Evolutionary conservation across 1,284 basidiomycete species (phyloP).

Genomic region (Melampsora abietis-canadensis): DNA sequence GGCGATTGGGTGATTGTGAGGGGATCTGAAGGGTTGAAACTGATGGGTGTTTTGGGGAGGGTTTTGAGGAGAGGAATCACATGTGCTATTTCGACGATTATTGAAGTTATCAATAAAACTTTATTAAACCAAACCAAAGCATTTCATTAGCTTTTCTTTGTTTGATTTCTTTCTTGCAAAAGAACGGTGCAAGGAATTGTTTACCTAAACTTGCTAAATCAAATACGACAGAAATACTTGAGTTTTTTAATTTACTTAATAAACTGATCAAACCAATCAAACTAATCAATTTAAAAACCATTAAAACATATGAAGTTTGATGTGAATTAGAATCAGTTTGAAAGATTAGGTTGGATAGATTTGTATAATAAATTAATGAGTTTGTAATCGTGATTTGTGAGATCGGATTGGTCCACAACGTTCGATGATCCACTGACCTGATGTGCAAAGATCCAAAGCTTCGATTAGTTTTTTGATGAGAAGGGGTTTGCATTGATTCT

Average conservation of each 20-base stretch:
- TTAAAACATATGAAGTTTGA: not conserved
- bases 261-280: not conserved
- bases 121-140: not conserved
- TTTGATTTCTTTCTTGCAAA: too few species aligned
- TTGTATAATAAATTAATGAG: not conserved
- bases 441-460: too few species aligned
- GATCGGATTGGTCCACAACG: not conserved
- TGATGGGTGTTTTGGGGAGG: not conserved
- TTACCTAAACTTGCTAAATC: slow-evolving; percentile 5
- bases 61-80: not conserved
- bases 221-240: not conserved
- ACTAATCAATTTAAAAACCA: not conserved
- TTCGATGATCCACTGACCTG: slow-evolving; percentile 1
- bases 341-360: not conserved
- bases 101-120: not conserved
- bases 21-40: not conserved
- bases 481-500: too few species aligned
- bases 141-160: not conserved
- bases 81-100: not conserved
- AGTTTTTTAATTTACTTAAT: not conserved
- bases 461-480: too few species aligned
- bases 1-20: not conserved
- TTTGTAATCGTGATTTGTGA: not conserved
- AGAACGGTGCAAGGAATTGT: too few species aligned
- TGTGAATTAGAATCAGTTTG: too few species aligned